Evolutionary conservation across 2,329 filamentous ascomycete species (phyloP), one percentile per base, ranked within the genome.

Genomic region (Cyclaneusma minus): DNA sequence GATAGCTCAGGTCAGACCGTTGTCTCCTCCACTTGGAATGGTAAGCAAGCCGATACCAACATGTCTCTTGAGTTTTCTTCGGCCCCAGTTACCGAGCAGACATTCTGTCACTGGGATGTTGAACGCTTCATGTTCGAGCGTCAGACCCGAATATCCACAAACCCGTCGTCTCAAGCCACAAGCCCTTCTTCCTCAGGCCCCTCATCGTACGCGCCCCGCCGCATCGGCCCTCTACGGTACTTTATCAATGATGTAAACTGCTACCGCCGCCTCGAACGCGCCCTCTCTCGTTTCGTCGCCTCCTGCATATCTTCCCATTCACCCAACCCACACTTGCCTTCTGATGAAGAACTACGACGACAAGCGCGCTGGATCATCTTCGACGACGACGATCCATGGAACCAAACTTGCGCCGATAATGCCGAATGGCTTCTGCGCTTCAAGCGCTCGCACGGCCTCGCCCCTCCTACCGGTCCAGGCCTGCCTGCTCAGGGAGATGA

Each of bases 351-450:
- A 39, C 47, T 75, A n/a, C 63, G 70, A 40, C 62, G 70, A 34
- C 69, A 74, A 40, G 66, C 68, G 3, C 58, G 68, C 11, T 73
- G 66, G 64, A 59, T 73, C 18, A 48, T 72, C 1, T 74, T 69
- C 31, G 66, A 73, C 29, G 66, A 70, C 58, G 68, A 73, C 30
- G 68, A 73, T 37, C 64, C 65, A 3, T 72, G 67, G 63, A 73
- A 74, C 42, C 62, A 69, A 37, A 74, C 68, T 0, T 64, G 65
- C 1, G 68, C 68, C 16, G 69, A 74, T 39, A 73, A 74, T 35
- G 57, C 55, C 1, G 68, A 74, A 44, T 75, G 69, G 69, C 54
- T 75, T 8, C 55, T 60, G 29, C 59, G 68, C 22, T 73, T 75
- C 51, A 74, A 75, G 45, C 58, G 65, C 7, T 58, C 67, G 24